Percentiles rank a stretch among this genome's conserved stretches.
phyloP scores from a whole-genome alignment of 2,329 filamentous ascomycete species.

The Sclerotinia nivalis region DNA sequence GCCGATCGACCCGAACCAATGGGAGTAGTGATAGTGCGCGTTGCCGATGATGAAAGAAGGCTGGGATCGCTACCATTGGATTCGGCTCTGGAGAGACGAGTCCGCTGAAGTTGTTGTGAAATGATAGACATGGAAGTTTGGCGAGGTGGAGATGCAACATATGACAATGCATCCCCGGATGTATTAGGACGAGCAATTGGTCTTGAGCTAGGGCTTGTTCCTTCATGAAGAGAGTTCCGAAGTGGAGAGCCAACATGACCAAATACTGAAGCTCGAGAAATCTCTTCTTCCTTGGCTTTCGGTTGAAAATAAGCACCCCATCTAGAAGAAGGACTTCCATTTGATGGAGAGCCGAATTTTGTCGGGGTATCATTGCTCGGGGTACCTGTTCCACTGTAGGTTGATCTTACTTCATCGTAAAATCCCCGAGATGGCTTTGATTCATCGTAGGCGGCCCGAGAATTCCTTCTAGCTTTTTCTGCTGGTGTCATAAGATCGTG shows the following conservation, averaged over 20 bases:
- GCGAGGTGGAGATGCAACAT: slow-evolving; percentile 40
- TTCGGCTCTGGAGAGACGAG: slow-evolving; percentile 51
- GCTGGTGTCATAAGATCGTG: slow-evolving; percentile 67
- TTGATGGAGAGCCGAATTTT: slow-evolving; percentile 62
- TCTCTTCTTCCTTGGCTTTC: slow-evolving; percentile 55
- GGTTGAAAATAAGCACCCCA: slow-evolving; percentile 63
- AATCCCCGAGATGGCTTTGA: slow-evolving; percentile 51
- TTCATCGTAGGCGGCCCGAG: slow-evolving; percentile 57
- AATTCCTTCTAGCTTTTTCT: slow-evolving; percentile 66
- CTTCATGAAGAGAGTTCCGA: slow-evolving; percentile 62
- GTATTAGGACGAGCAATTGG: slow-evolving; percentile 44
- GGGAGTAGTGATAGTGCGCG: slow-evolving; percentile 46
- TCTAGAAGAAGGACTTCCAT: slow-evolving; percentile 60
- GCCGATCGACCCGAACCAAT: slow-evolving; percentile 43
- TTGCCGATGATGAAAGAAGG: slow-evolving; percentile 49
- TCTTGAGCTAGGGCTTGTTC: slow-evolving; percentile 46
- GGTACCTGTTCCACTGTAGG: slow-evolving; percentile 45
- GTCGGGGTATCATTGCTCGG: slow-evolving; percentile 48
- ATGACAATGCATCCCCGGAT: slow-evolving; percentile 39
- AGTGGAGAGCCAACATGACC: slow-evolving; percentile 67
- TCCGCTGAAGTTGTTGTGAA: slow-evolving; percentile 63
- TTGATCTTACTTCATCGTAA: slow-evolving; percentile 50
- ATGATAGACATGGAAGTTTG: slow-evolving; percentile 56
- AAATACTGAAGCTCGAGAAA: slow-evolving; percentile 54
- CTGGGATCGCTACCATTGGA: slow-evolving; percentile 48